phyloP scores from a whole-genome alignment of 768 basidiomycete species.

The Boletus vermiculosoides region DNA sequence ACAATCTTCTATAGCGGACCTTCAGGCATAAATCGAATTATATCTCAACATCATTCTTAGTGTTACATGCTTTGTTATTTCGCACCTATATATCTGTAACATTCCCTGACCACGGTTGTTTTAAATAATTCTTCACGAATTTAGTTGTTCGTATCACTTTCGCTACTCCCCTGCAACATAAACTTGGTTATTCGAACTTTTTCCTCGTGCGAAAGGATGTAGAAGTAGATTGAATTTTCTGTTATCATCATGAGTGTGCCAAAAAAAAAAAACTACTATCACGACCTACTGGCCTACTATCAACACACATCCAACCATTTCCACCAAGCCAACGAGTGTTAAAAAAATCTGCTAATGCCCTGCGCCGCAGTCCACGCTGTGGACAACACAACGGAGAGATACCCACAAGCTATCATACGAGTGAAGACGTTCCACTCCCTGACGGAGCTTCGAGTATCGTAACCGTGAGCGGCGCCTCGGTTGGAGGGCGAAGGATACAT shows the following conservation, averaged over 20 bases:
- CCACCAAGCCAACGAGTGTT: conserved; percentile 7
- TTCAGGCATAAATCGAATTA: conserved; percentile 26
- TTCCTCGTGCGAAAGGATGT: too few species aligned
- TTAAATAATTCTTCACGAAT: not conserved
- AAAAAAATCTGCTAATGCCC: conserved; percentile 15
- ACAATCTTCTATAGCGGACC: conserved; percentile 19
- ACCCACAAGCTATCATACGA: conserved; percentile 18
- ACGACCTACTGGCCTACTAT: conserved; percentile 13
- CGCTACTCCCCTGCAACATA: not conserved
- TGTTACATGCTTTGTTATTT: conserved; percentile 23
- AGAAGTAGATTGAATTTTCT: conserved; percentile 6
- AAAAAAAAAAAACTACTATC: conserved; percentile 11
- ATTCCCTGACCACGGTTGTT: not conserved
- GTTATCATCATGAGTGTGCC: conserved; percentile 2
- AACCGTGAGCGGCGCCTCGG: conserved; percentile 28
- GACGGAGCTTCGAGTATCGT: conserved; percentile 52
- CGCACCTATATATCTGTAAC: conserved; percentile 26
- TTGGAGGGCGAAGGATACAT: conserved; percentile 20
- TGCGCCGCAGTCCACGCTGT: conserved; percentile 20
- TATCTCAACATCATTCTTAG: conserved; percentile 16
- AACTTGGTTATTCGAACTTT: not conserved
- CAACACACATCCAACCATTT: conserved; percentile 21
- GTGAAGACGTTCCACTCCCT: conserved; percentile 36
- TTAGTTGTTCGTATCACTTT: not conserved
- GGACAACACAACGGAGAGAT: conserved; percentile 11